phyloP scores from a whole-genome alignment of 208 protist species.

The Tritrichomonas foetus region DNA sequence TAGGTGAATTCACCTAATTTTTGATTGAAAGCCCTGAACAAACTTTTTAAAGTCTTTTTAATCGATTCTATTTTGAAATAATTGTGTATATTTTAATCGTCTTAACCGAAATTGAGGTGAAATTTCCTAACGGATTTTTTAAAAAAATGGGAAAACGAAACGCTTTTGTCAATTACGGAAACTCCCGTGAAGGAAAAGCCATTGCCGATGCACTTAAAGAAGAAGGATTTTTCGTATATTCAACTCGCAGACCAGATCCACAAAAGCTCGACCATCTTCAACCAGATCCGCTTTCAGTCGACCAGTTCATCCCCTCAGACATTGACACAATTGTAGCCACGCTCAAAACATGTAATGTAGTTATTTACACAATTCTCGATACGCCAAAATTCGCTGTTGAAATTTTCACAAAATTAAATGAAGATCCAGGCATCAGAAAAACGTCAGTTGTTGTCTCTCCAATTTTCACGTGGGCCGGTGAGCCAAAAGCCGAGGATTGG shows the following conservation, averaged over 20 bases:
- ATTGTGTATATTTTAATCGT: too few species aligned
- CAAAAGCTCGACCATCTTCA: constrained; percentile 33
- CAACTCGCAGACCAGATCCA: background rate
- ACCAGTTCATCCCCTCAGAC: constrained; percentile 16
- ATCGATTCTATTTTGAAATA: too few species aligned
- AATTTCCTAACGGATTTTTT: too few species aligned
- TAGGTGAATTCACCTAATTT: too few species aligned
- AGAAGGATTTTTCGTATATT: constrained; percentile 24
- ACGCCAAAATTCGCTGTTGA: constrained; percentile 10
- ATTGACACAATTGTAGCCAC: background rate
- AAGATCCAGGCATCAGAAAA: background rate
- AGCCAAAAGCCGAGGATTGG: constrained; percentile 10
- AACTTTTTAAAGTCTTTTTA: too few species aligned
- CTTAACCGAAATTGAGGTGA: too few species aligned
- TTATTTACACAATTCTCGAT: constrained; percentile 33
- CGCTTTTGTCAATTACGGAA: constrained; percentile 28
- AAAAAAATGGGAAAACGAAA: background rate
- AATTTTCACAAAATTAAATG: background rate
- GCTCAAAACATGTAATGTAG: background rate
- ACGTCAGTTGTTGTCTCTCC: background rate
- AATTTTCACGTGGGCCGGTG: constrained; percentile 28
- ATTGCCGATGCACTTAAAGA: constrained; percentile 36
- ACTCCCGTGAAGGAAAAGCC: constrained; percentile 3
- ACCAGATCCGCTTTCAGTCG: constrained; percentile 23
- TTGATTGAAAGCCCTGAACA: too few species aligned